Conservation (phyloP, 208 protist species). For the Wallacemonas collosoma region DNA sequence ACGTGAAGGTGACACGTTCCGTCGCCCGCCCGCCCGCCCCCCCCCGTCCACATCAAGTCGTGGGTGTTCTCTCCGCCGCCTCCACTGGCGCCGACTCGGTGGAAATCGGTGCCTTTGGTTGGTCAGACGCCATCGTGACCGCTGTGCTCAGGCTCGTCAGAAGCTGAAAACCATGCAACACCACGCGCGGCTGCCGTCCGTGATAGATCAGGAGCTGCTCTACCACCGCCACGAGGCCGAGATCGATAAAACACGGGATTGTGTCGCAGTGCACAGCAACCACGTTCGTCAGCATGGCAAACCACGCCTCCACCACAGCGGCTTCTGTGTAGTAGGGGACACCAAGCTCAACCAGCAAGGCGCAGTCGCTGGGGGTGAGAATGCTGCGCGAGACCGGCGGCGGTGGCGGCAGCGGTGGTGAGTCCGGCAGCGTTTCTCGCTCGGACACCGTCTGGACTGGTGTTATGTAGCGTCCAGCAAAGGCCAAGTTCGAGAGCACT, state of each 20-base stretch:
- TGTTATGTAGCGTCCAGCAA: slow-evolving; percentile 4
- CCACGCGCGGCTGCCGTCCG: slow-evolving; percentile 28
- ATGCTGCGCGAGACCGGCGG: not conserved
- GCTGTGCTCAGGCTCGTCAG: slow-evolving; percentile 36
- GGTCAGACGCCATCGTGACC: not conserved
- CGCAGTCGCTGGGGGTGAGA: not conserved
- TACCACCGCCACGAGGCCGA: slow-evolving; percentile 42
- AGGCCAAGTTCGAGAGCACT: slow-evolving; percentile 28
- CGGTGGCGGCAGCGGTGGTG: not conserved
- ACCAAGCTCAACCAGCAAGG: slow-evolving; percentile 22
- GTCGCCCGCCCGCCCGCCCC: too few relatives aligned
- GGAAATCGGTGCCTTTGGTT: too few relatives aligned
- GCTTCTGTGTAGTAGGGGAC: slow-evolving; percentile 30
- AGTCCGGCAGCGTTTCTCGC: slow-evolving; percentile 5
- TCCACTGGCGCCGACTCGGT: too few relatives aligned
- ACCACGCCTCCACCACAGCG: slow-evolving; percentile 44
- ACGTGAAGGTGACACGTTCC: too few relatives aligned
- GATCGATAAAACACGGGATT: slow-evolving; percentile 27
- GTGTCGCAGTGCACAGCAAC: slow-evolving; percentile 32
- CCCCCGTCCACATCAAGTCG: too few relatives aligned
- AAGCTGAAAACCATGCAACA: slow-evolving; percentile 38
- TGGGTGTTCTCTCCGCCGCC: too few relatives aligned
- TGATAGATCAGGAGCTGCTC: slow-evolving; percentile 48
- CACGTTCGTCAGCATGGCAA: slow-evolving; percentile 44
- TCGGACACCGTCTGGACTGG: not conserved